phyloP scores from a whole-genome alignment of 140 eudicot genomes.

The Ambrosia hybrid region DNA sequence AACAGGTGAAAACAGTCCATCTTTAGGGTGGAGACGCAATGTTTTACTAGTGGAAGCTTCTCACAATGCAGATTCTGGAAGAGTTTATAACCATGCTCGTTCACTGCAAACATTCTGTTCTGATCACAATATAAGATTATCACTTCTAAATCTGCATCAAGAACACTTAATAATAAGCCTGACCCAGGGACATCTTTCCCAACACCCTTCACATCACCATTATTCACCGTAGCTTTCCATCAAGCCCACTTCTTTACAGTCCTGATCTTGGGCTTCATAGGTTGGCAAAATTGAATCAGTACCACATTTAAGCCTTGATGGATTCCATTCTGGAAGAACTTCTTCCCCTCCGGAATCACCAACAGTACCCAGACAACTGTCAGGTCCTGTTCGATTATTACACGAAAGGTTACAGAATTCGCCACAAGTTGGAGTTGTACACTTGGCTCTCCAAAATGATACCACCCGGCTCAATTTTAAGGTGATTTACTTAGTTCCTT shows the following conservation, averaged over 20 bases:
- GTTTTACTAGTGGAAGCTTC: slow-evolving; percentile 92
- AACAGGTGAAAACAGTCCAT: slow-evolving; percentile 58
- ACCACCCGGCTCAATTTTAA: slow-evolving; percentile 78
- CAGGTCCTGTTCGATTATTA: slow-evolving; percentile 63
- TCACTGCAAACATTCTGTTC: slow-evolving; percentile 87
- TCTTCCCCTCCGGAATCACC: slow-evolving; percentile 90
- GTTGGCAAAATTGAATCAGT: slow-evolving; percentile 77
- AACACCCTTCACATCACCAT: slow-evolving; percentile 88
- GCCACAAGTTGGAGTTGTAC: slow-evolving; percentile 89
- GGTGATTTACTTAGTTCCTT: slow-evolving; percentile 43
- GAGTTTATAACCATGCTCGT: slow-evolving; percentile 79
- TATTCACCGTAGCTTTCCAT: slow-evolving; percentile 95
- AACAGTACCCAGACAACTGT: slow-evolving; percentile 63
- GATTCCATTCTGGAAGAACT: slow-evolving; percentile 68
- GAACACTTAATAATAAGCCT: slow-evolving; percentile 50
- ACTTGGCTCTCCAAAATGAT: slow-evolving; percentile 90
- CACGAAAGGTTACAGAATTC: slow-evolving; percentile 72
- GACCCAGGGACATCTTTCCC: slow-evolving; percentile 64
- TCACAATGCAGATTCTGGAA: slow-evolving; percentile 87
- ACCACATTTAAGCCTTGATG: slow-evolving; percentile 90
- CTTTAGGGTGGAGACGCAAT: slow-evolving; percentile 95
- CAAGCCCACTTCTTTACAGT: slow-evolving; percentile 84
- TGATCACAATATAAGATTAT: slow-evolving; percentile 57
- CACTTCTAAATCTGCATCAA: slow-evolving; percentile 51
- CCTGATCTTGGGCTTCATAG: slow-evolving; percentile 77